Base-by-base conservation (phyloP, 2,329 filamentous ascomycete species). In the Verticillium tricorpus region DNA sequence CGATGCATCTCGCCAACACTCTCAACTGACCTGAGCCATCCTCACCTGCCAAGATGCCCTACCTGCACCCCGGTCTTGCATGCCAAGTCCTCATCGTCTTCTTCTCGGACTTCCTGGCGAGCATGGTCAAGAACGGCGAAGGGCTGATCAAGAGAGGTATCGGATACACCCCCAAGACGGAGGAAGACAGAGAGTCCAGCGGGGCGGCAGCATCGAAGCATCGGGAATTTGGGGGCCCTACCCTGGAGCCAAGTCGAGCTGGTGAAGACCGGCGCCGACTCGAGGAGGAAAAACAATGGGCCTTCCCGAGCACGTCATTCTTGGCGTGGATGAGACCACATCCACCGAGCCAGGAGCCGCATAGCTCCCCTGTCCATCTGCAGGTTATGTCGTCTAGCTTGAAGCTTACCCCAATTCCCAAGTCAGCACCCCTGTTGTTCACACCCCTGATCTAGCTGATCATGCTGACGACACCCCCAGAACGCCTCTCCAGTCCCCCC, bases 241-340 rank as follows among this genome's bases (percentile, higher is more conserved):
- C 32, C 31, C 12, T 7, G 31, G 56, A 39, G 56, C n/a, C 37
- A 17, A 35, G 56, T 35, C 35, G 34, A 40, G 19, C 45, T 25
- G n/a, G 19, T 52, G 45, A 52, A 52, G 45, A 52, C 45, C 34
- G 19, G 35, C 35, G 57, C 37, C 55, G 32, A 39, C 37, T 45
- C 57, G 34, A 45, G 57, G 19, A 52, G 37, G 22, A 15, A 58
- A 58, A 58, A 40, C 19, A 50, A 31, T 45, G 57, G 57, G 28
- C 22, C 57, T 28, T 28, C 25, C 5, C 31, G 57, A 58, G 57
- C 57, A 58, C 57, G 57, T 58, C 57, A 58, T 58, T 34, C 57
- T 50, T 58, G 57, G 57, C 57, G 57, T 32, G 37, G 22, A 58
- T 58, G 57, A 58, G 37, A 58, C 57, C 40, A 58, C 37, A 28